phyloP scores from a whole-genome alignment of 371 early-diverging fungal species.

The Batkoa obscura region DNA sequence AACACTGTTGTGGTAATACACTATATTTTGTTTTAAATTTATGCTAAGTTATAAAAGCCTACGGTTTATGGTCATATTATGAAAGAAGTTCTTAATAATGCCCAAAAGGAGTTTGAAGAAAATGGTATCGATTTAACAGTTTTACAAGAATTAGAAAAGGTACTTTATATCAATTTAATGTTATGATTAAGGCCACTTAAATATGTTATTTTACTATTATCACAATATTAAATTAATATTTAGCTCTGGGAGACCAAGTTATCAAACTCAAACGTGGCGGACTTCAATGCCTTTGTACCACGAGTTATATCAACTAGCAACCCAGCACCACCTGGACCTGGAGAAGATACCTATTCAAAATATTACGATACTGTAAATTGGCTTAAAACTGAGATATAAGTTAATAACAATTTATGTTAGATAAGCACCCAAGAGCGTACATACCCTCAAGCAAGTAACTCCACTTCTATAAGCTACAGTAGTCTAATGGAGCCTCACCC shows the following conservation, averaged over 20 bases:
- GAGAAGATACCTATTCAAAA: background rate
- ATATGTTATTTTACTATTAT: background rate
- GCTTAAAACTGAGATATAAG: no score
- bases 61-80: constrained; percentile 77
- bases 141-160: constrained; percentile 69
- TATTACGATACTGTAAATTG: background rate
- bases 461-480: no score
- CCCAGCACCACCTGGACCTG: background rate
- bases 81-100: constrained; percentile 80
- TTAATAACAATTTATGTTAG: no score
- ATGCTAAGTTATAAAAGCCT: constrained; percentile 17
- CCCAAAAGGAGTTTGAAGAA: constrained; percentile 73
- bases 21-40: background rate
- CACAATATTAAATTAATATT: background rate
- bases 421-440: no score
- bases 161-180: constrained; percentile 13
- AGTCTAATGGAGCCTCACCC: no score
- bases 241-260: constrained; percentile 77
- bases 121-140: constrained; percentile 77
- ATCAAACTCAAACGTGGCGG: constrained; percentile 49
- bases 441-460: no score
- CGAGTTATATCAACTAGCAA: constrained; percentile 9
- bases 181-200: background rate
- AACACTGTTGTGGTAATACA: constrained; percentile 5
- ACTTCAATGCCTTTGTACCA: constrained; percentile 34